Evolutionary conservation across 1,284 basidiomycete genomes (phyloP), one percentile per base, ranked within the genome.

Genomic region (Cystobasidiaceae sp.): DNA sequence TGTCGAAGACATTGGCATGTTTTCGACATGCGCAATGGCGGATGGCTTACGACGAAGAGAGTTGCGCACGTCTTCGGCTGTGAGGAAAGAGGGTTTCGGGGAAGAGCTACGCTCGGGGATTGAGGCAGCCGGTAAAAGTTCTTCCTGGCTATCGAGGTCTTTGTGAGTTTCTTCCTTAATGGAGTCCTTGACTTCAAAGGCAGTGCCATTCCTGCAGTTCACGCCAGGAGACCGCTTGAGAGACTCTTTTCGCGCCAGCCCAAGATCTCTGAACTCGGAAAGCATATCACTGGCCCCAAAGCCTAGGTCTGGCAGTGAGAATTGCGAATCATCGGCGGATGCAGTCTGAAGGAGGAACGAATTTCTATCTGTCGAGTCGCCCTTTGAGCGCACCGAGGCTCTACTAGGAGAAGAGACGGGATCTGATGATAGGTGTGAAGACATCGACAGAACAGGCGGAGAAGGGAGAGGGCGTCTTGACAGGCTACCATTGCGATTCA

Each of bases 381-480:
- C 39, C 45, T 50, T 41, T 30, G 37, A 30, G 32, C 54, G 27
- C 17, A 43, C 54, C 13, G 39, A 43, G 3, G 23, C 19, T 15
- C 45, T 51, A 21, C 41, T 43, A 3, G 45, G 44, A 15, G 45
- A 41, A 15, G 17, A n/a, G n/a, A n/a, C n/a, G n/a, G n/a, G n/a
- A n/a, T n/a, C 32, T 17, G 25, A 7, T 23, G 48, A 34, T 23
- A 41, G 54, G 25, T 21, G 9, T n/a, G 37, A 8, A 11, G n/a
- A n/a, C 17, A 32, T n/a, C 23, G 28, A 11, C 15, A 44, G 19
- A n/a, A 49, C 44, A 32, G 61, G 61, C 11, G 61, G 61, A 25
- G 61, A 50, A 49, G 61, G 61, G 17, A 64, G 43, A 33, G 61
- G 61, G 9, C 61, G 23, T 23, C 61, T 32, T 2, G 61, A 64